Evolutionary conservation across 2,329 filamentous ascomycete genomes (phyloP).

Genomic region (Pyrenochaeta sp.): DNA sequence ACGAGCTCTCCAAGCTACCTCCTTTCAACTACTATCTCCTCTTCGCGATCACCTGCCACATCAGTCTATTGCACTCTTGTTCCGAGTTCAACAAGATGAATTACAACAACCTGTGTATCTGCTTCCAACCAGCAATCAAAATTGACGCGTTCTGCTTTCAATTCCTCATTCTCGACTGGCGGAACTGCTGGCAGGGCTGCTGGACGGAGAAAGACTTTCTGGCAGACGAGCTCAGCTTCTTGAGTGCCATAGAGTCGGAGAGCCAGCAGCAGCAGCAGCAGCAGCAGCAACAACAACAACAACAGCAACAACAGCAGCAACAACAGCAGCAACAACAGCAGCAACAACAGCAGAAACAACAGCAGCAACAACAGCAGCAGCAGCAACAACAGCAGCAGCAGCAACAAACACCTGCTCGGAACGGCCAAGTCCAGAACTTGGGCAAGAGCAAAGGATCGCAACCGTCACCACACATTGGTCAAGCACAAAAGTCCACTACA

Average conservation of each 20-base stretch:
- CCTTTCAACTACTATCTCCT: conserved; percentile 98
- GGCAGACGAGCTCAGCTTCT: conserved; percentile 42
- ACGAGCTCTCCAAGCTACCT: conserved; percentile 91
- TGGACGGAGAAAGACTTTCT: conserved; percentile 81
- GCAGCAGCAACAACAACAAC: conserved; percentile 8
- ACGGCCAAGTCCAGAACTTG: conserved; percentile 33
- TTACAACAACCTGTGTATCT: conserved; percentile 93
- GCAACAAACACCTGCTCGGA: conserved; percentile 30
- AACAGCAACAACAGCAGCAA: conserved; percentile 18
- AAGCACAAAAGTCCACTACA: conserved; percentile 35
- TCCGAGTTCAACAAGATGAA: conserved; percentile 99
- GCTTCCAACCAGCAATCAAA: conserved; percentile 96
- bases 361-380: conserved; percentile 12
- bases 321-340: conserved; percentile 17
- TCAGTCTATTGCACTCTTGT: conserved; percentile 89
- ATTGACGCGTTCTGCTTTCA: conserved; percentile 96
- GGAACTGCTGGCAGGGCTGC: conserved; percentile 96
- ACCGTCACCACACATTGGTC: conserved; percentile 31
- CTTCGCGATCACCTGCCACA: conserved; percentile 95
- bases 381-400: conserved; percentile 12
- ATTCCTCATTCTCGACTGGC: conserved; percentile 94
- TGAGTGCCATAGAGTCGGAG: conserved; percentile 31
- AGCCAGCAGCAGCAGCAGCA: conserved; percentile 9
- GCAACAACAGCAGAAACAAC: conserved; percentile 13
- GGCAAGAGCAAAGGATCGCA: conserved; percentile 39